Evolutionary conservation across 768 basidiomycete genomes (phyloP).

Genomic region (Russula griseocarnosa): DNA sequence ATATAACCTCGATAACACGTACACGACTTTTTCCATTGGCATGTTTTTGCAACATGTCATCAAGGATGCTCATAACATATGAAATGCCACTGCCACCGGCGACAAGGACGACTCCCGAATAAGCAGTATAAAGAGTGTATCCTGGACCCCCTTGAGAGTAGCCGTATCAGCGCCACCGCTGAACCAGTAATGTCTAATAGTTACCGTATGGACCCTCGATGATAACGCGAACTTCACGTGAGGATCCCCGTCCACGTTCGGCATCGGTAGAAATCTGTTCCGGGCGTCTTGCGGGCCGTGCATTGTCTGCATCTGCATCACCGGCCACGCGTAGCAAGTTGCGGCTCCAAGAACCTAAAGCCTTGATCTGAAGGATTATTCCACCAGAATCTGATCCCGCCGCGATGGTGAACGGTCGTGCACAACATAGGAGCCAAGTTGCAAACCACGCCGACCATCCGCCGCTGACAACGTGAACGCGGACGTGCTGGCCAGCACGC

Average conservation of each 20-base stretch:
- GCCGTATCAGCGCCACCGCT: conserved; percentile 24
- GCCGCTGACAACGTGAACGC: conserved; percentile 45
- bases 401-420: conserved; percentile 46
- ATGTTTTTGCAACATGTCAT: conserved; percentile 47
- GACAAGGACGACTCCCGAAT: conserved; percentile 51
- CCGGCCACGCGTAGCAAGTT: conserved; percentile 42
- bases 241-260: conserved; percentile 9
- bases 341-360: conserved; percentile 48
- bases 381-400: conserved; percentile 42
- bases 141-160: conserved; percentile 39
- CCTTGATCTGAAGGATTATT: conserved; percentile 49
- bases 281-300: conserved; percentile 25
- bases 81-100: conserved; percentile 63
- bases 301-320: conserved; percentile 36
- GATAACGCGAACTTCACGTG: conserved; percentile 38
- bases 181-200: conserved; percentile 5
- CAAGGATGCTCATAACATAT: conserved; percentile 47
- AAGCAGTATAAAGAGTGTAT: conserved; percentile 46
- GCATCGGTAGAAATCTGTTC: conserved; percentile 15
- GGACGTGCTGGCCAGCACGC: conserved; percentile 59
- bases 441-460: conserved; percentile 37
- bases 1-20: conserved; percentile 52
- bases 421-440: conserved; percentile 17
- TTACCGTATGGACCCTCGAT: conserved; percentile 55
- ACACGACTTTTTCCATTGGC: conserved; percentile 38